Percentiles rank a stretch among this genome's conserved stretches.
These are phyloP conservation scores for Talaromyces piceae DNA, from an alignment of 2,329 filamentous ascomycete genomes.

Conservation along the genomic window DNA sequence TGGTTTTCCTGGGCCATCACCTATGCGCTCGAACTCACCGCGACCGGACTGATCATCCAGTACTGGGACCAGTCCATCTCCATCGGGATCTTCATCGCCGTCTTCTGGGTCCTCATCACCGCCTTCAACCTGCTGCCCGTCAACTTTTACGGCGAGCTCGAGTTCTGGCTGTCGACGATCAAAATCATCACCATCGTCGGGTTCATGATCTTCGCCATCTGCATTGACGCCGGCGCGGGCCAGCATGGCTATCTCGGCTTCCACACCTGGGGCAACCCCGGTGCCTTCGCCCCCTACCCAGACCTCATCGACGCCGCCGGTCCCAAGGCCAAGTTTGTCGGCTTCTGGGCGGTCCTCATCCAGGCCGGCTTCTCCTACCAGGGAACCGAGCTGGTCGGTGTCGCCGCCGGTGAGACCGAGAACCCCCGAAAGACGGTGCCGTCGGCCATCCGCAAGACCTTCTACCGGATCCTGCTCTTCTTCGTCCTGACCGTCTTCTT, in stretches of 20 bases:
- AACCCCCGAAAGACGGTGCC: conserved; percentile 52
- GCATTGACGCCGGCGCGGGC: conserved; percentile 50
- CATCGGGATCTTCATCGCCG: conserved; percentile 45
- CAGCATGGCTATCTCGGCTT: conserved; percentile 45
- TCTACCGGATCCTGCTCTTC: conserved; percentile 57
- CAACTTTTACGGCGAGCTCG: conserved; percentile 45
- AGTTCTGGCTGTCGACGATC: conserved; percentile 47
- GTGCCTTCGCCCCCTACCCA: conserved; percentile 41
- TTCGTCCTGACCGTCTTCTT: conserved; percentile 52
- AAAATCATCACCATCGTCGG: conserved; percentile 48
- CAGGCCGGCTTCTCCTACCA: conserved; percentile 49
- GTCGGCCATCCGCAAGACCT: conserved; percentile 51
- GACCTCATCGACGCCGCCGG: conserved; percentile 20
- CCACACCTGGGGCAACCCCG: conserved; percentile 44
- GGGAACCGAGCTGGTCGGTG: conserved; percentile 50
- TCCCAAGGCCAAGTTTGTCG: conserved; percentile 45
- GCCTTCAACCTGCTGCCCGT: conserved; percentile 43
- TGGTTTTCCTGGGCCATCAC: conserved; percentile 56
- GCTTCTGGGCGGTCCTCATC: conserved; percentile 44
- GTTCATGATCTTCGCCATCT: conserved; percentile 45
- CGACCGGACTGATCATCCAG: conserved; percentile 56
- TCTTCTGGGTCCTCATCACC: conserved; percentile 53
- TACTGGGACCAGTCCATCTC: conserved; percentile 49
- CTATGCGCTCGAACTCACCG: conserved; percentile 48
- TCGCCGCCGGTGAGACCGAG: conserved; percentile 53